Conservation (phyloP, 768 basidiomycete species). For the Kwoniella sp. region DNA sequence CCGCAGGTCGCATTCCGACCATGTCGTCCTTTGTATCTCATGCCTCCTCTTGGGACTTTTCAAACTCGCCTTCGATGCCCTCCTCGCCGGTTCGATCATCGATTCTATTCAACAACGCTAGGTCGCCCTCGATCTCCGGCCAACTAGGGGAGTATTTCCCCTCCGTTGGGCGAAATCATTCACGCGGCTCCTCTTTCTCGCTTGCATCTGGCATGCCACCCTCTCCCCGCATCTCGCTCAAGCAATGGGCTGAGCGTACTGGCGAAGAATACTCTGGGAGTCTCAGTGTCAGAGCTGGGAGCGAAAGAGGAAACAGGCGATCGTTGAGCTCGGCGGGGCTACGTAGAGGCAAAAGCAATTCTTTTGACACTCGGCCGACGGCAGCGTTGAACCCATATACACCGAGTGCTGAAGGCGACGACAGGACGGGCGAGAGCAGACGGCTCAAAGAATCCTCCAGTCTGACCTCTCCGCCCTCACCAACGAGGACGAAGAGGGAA, state of each 20-base stretch:
- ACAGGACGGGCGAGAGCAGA: not conserved
- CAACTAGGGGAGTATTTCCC: conserved; percentile 16
- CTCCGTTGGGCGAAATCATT: conserved; percentile 13
- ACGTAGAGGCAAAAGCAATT: conserved; percentile 18
- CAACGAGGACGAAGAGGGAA: not conserved
- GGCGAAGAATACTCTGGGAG: conserved; percentile 1
- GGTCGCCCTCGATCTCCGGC: conserved; percentile 11
- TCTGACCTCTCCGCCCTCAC: not conserved
- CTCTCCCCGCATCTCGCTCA: conserved; percentile 21
- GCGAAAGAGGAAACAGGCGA: conserved; percentile 18
- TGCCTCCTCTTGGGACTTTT: conserved; percentile 29
- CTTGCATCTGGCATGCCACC: conserved; percentile 11
- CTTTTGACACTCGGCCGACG: conserved; percentile 7
- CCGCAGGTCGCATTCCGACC: conserved; percentile 29
- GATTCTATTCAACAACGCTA: not conserved
- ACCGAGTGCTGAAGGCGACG: not conserved
- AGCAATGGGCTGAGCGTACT: conserved; percentile 22
- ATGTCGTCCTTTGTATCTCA: conserved; percentile 20
- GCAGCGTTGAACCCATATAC: not conserved
- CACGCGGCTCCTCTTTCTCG: conserved; percentile 14
- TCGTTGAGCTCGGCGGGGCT: not conserved
- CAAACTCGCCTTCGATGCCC: conserved; percentile 14
- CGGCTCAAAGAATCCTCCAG: no score
- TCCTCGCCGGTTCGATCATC: conserved; percentile 12
- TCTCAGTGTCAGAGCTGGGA: conserved; percentile 12